phyloP scores from a whole-genome alignment of 2,329 filamentous ascomycete species.

The Alternaria novae-zelandiae region DNA sequence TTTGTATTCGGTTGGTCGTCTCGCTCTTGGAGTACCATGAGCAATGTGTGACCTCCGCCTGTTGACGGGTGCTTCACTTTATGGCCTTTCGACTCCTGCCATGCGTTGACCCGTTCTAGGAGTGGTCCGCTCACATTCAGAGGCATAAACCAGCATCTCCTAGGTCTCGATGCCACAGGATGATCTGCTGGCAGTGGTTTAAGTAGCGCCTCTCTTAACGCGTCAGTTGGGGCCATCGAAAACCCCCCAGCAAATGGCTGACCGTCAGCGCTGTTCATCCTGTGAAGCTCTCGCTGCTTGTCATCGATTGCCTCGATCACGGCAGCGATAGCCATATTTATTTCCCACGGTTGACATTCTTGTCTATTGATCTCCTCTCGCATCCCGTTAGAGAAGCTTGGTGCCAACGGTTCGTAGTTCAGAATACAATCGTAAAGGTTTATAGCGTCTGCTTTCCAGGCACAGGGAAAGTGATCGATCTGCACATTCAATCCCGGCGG shows the following conservation, averaged over 20 bases:
- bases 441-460: neutral
- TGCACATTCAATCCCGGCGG: neutral
- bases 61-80: neutral
- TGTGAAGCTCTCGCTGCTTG: neutral
- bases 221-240: neutral
- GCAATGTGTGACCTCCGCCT: neutral
- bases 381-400: neutral
- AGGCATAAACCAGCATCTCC: slow-evolving; percentile 21
- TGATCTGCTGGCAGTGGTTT: neutral
- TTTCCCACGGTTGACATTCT: neutral
- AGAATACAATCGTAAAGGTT: neutral
- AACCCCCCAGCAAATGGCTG: slow-evolving; percentile 12
- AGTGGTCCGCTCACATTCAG: neutral
- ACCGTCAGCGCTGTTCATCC: neutral
- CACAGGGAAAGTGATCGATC: neutral
- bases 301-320: slow-evolving; percentile 18
- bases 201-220: neutral
- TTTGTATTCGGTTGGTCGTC: neutral
- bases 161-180: neutral
- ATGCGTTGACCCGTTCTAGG: neutral
- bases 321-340: slow-evolving; percentile 10
- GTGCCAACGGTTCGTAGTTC: neutral
- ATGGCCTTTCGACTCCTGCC: neutral
- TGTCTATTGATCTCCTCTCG: neutral
- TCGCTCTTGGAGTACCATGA: neutral